Evolutionary conservation across 768 basidiomycete species (phyloP), one percentile per base, ranked within the genome.

Genomic region (Stropharia rugosoannulata): DNA sequence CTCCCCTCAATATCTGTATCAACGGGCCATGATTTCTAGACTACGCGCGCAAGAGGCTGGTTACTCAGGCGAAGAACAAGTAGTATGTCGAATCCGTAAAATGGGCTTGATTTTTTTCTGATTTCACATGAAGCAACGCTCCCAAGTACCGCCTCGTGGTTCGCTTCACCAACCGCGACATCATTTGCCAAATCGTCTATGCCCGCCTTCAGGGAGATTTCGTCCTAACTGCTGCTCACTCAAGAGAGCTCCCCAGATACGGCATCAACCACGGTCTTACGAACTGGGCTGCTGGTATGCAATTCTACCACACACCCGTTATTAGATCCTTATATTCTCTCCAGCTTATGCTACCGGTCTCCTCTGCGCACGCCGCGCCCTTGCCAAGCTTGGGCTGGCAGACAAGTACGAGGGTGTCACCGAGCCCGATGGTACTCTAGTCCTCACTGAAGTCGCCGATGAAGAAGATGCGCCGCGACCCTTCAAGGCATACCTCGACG

Each of bases 31-130:
- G 9, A n/a, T 51, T 37, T 51, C 5, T 62, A 94, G 92, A 98
- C 84, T 98, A 98, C 67, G 97, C 97, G 61, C 92, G 97, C 64
- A 97, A 98, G 80, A 88, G 95, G 63, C 85, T 99, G 53, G 86
- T 98, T 62, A 86, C 92, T 57, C 97, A 99, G 83, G 95, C 97
- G 57, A 99, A 99, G 84, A 98, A 98, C 87, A 98, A 98, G 82
- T 98, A 97, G 89, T 90, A 70, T 35, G 85, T 74, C 3, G 44
- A 13, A 9, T 51, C 37, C 27, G 32, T 11, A 29, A 32, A 11
- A 29, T 18, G 12, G 15, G 4, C 19, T n/a, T 35, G 9, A 8
- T 32, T 32, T 7, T 19, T 5, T 40, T 13, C 38, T 56, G 29
- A 57, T 48, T 25, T 16, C 16, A n/a, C 36, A 6, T 22, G 0